Conservation (phyloP, 108 stramenopile species). For the Bacterosira constricta region DNA sequence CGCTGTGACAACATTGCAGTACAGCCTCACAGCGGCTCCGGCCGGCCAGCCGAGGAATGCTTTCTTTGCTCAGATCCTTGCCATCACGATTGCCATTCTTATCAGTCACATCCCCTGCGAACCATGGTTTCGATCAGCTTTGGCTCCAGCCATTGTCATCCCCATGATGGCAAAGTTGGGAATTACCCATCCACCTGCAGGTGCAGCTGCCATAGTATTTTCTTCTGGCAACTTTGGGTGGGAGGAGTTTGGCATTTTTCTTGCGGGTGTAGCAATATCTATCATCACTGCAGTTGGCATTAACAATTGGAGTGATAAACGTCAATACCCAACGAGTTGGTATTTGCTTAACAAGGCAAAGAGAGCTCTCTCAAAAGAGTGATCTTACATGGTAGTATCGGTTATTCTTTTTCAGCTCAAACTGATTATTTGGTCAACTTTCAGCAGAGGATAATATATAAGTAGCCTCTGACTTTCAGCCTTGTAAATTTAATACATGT, state of each 20-base stretch:
- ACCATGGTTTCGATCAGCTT: constrained; percentile 32
- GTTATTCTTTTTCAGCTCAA: too few relatives aligned
- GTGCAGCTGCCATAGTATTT: constrained; percentile 40
- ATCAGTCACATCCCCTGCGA: constrained; percentile 28
- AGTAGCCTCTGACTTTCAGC: too few relatives aligned
- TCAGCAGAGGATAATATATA: too few relatives aligned
- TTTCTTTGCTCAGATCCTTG: constrained; percentile 41
- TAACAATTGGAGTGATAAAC: constrained; percentile 58
- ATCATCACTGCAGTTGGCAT: constrained; percentile 45
- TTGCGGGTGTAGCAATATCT: constrained; percentile 38
- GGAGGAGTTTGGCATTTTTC: constrained; percentile 25
- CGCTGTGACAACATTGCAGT: constrained; percentile 61
- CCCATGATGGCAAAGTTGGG: constrained; percentile 53
- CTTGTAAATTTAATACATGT: too few relatives aligned
- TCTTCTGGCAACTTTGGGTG: constrained; percentile 25
- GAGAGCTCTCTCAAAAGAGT: neutral
- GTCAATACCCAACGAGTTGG: constrained; percentile 69
- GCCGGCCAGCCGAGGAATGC: constrained; percentile 63
- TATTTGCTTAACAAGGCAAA: constrained; percentile 5
- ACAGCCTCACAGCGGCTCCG: constrained; percentile 62
- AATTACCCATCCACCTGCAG: constrained; percentile 57
- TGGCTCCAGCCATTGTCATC: constrained; percentile 48
- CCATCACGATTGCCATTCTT: constrained; percentile 26
- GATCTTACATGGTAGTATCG: too few relatives aligned
- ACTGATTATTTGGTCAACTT: too few relatives aligned